These are phyloP conservation scores for Irineochytrium annulatum DNA, from an alignment of 192 early-diverging fungal species.

Conservation along the genomic window DNA sequence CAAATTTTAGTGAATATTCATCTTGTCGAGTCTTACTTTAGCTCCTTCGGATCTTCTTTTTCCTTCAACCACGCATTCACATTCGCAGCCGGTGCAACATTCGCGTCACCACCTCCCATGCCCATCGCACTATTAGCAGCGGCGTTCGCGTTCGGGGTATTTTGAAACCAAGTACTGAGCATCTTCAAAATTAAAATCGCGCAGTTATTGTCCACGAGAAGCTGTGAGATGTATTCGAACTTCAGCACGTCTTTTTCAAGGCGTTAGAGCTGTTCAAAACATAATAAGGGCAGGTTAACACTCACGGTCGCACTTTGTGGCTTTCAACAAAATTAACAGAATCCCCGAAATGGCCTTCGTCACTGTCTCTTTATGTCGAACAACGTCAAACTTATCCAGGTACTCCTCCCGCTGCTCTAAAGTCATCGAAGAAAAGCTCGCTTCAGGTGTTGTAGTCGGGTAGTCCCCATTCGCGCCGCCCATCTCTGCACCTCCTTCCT, in stretches of 20 bases:
- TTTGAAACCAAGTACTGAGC: constrained; percentile 67
- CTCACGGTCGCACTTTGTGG: constrained; percentile 64
- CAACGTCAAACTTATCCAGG: constrained; percentile 50
- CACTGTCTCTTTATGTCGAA: constrained; percentile 66
- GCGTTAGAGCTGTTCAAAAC: neutral
- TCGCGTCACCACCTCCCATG: neutral
- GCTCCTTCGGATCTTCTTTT: constrained; percentile 30
- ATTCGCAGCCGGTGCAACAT: constrained; percentile 1
- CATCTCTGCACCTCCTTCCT: neutral
- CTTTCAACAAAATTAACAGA: constrained; percentile 60
- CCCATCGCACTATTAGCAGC: constrained; percentile 45
- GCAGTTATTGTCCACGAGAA: constrained; percentile 78
- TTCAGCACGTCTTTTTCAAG: constrained; percentile 57
- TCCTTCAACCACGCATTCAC: constrained; percentile 18
- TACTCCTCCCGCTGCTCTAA: neutral
- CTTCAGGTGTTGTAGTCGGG: no score
- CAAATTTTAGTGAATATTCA: no score
- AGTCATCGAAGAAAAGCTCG: neutral
- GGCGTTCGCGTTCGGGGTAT: constrained; percentile 39
- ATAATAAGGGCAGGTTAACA: constrained; percentile 9
- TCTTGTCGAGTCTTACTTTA: constrained; percentile 33
- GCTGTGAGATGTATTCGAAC: constrained; percentile 73
- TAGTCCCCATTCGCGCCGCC: neutral
- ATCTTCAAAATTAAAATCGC: constrained; percentile 79
- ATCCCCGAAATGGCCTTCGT: constrained; percentile 68